Evolutionary conservation across 2,329 filamentous ascomycete genomes (phyloP), one percentile per base, ranked within the genome.

Genomic region (Coleophoma cylindrospora): DNA sequence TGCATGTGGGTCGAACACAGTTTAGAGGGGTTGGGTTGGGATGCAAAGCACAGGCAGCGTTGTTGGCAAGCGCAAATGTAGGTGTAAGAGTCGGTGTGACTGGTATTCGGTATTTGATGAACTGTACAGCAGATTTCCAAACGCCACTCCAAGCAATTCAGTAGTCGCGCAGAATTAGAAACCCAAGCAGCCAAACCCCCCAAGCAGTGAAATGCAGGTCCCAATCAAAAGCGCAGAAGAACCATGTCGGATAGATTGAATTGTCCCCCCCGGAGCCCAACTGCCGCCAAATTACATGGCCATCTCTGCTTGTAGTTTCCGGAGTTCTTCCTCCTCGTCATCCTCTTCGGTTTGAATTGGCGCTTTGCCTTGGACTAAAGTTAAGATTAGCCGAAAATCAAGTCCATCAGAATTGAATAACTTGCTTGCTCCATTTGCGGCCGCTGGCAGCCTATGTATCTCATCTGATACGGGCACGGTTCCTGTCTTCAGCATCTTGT

Each of bases 301-400:
- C 92, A 97, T 97, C 71, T 96, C 92, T 34, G 90, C 91, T 68
- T 95, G 91, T 60, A 99, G 71, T 73, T 94, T 96, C 70, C 87
- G 83, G 65, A 97, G 76, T 74, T 97, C 92, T 63, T 86, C 92
- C 70, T 97, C 92, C 66, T 97, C 94, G 77, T 97, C 92, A 68
- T 96, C 91, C 68, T 96, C 90, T 66, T 87, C 84, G 59, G 70
- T 67, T 54, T 67, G 64, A 59, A 73, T 71, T 14, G 67, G 67
- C 15, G 70, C 64, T 59, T 81, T 76, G 57, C 73, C 69, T 73
- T 76, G 76, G 68, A 76, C 74, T 80, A 53, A 53, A 40, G 27
- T 3, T 15, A 6, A 33, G 40, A 44, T 61, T 55, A 57, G 56
- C 43, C 27, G 27, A 40, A 50, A 19, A 50, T 47, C 50, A 21